Evolutionary conservation across 2,329 filamentous ascomycete genomes (phyloP), one percentile per base, ranked within the genome.

Genomic region (Aspergillus eucalypticola): DNA sequence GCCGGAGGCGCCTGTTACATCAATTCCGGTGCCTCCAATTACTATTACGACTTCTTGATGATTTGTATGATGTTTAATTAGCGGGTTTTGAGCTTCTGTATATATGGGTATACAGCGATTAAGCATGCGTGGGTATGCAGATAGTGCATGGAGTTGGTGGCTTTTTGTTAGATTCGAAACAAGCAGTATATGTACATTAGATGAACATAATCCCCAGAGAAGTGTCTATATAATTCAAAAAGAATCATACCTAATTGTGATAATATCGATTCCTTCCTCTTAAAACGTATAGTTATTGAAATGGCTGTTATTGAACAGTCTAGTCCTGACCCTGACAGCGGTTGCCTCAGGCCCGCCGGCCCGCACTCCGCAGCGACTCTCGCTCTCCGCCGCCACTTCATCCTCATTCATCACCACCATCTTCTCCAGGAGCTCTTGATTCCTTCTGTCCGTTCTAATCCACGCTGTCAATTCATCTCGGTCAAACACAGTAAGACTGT

Each of bases 1-100:
- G 21, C 62, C 67, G 54, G 61, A 69, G 54, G 60, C 64, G 23
- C 64, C 69, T 48, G n/a, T 19, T 29, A 67, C 67, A 3, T 66
- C 67, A 32, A 59, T 67, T n/a, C 62, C 67, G 13, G 69, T 75
- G 17, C 76, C 76, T 46, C 76, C 76, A 2, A 78, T 78, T 51
- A 77, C 74, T 2, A 70, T 78, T 60, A 78, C 76, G 39, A 69
- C 64, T n/a, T 73, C 75, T 53, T 64, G 29, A 61, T 55, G 59
- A 58, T 60, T 39, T 35, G 54, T 54, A 27, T 46, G 50, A 54
- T 35, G 51, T 50, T 38, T 13, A 13, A 32, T 19, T 42, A 13
- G 23, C 23, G 23, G 19, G 39, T 19, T 32, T 23, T 15, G 3
- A 13, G 10, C 25, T 8, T 17, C 7, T 46, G 54, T 23, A 25